Conservation (phyloP, 2,329 filamentous ascomycete species). For the Niveomyces coronatus region DNA sequence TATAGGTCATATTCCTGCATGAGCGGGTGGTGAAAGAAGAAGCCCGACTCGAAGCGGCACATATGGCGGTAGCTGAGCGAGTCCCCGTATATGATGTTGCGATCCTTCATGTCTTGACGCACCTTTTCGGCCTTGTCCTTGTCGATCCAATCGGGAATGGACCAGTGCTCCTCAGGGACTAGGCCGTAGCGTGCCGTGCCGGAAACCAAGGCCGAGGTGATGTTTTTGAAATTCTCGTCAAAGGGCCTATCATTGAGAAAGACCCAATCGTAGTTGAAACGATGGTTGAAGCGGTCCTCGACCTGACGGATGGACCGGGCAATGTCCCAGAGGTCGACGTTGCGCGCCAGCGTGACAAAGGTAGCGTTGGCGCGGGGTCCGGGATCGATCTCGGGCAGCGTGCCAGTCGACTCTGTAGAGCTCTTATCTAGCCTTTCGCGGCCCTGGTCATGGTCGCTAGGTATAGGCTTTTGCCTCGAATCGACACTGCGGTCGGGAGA, state of each 20-base stretch:
- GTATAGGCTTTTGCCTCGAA: constrained; percentile 15
- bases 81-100: constrained; percentile 97
- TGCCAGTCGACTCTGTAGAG: constrained; percentile 43
- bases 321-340: constrained; percentile 93
- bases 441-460: constrained; percentile 22
- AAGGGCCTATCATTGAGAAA: constrained; percentile 97
- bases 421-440: constrained; percentile 24
- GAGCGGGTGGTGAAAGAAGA: constrained; percentile 92
- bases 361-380: constrained; percentile 88
- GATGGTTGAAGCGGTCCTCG: constrained; percentile 94
- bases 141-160: constrained; percentile 91
- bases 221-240: constrained; percentile 83
- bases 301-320: constrained; percentile 90
- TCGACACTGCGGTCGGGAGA: constrained; percentile 4
- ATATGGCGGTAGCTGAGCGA: constrained; percentile 97
- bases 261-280: constrained; percentile 98
- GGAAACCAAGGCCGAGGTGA: constrained; percentile 82
- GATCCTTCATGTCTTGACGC: constrained; percentile 84
- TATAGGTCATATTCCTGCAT: constrained; percentile 99
- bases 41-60: constrained; percentile 98
- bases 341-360: constrained; percentile 90
- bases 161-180: constrained; percentile 92
- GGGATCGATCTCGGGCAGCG: constrained; percentile 39
- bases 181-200: constrained; percentile 85
- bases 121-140: constrained; percentile 85